Base-by-base conservation (phyloP, 495 filamentous ascomycete genomes). In the Parachaetomium inaequale region DNA sequence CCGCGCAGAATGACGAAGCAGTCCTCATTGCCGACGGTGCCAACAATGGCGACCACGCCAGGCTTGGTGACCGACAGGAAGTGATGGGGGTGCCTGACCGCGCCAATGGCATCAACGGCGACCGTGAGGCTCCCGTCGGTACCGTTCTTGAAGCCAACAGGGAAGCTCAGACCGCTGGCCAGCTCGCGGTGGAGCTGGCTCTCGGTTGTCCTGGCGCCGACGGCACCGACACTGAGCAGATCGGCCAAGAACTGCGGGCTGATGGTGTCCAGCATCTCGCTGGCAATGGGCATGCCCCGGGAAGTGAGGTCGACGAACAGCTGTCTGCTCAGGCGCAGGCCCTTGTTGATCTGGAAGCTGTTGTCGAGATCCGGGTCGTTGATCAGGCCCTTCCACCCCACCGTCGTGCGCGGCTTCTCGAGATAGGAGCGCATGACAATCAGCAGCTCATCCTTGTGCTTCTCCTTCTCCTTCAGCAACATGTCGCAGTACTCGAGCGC, bases 311-410 rank as follows among this genome's bases (percentile, higher is more conserved):
- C 93, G 38, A 96, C 90, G 73, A 96, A 99, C 62, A 99, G 79
- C 74, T 98, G 88, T 61, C 95, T 86, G 34, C 92, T 91, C 29
- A 88, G 79, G 50, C 90, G 86, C 72, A 99, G 74, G 3, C 95
- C 95, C 80, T 97, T 96, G 82, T 98, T 99, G 78, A 99, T 98
- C 75, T 96, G 87, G 85, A 97, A 98, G 75, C 88, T 93, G 71
- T 96, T 92, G 75, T 99, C 93, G 74, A 99, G 96, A 66, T 98
- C 93, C 8, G 95, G 95, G 77, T 99, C 95, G 74, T 99, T 99
- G 79, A 99, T 96, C 64, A 99, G 81, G 15, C 95, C 95, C 78
- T 99, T 99, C 95, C 95, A 99, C 56, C 95, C 95, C 17, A 99
- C 93, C 0, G 95, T 99, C 15, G 95, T 99, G 65, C 95, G 87